A percentile compares a stretch with the other conserved stretches of the same genome.
These are phyloP conservation scores for Garcia nutans DNA, from an alignment of 345 rosid species.

Conservation along the genomic window DNA sequence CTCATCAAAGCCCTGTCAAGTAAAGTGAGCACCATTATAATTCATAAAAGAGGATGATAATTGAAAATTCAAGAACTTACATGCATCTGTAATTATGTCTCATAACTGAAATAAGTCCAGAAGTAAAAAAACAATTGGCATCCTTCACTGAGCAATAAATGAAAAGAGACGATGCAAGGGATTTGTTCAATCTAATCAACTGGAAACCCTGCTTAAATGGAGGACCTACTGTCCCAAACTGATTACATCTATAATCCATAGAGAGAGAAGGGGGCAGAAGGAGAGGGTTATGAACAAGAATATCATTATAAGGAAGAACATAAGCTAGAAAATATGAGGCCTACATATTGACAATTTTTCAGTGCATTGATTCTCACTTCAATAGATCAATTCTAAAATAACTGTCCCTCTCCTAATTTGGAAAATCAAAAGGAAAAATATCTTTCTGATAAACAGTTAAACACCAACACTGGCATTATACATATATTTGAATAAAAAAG, in stretches of 20 bases:
- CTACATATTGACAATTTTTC: too few species aligned
- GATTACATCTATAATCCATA: too few species aligned
- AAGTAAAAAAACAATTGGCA: background rate
- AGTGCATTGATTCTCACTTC: too few species aligned
- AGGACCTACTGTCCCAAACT: background rate
- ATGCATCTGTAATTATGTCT: background rate
- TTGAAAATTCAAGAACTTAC: background rate
- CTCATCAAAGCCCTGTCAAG: constrained; percentile 82
- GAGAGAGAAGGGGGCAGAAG: background rate
- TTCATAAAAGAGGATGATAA: background rate
- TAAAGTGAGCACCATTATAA: constrained; percentile 4
- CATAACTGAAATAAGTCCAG: too few species aligned
- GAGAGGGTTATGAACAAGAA: background rate
- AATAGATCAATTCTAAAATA: too few species aligned
- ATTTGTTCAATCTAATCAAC: background rate
- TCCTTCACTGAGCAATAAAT: background rate
- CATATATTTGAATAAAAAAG: too few species aligned
- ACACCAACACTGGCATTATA: too few species aligned
- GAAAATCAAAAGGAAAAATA: too few species aligned
- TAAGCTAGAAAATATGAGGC: too few species aligned
- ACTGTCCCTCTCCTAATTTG: too few species aligned
- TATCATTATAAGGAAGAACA: too few species aligned
- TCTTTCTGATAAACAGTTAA: too few species aligned
- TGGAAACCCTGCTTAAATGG: background rate
- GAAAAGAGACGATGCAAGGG: background rate